These are phyloP conservation scores for Psilocybe tampanensis DNA, from an alignment of 768 basidiomycete species.

Conservation along the genomic window DNA sequence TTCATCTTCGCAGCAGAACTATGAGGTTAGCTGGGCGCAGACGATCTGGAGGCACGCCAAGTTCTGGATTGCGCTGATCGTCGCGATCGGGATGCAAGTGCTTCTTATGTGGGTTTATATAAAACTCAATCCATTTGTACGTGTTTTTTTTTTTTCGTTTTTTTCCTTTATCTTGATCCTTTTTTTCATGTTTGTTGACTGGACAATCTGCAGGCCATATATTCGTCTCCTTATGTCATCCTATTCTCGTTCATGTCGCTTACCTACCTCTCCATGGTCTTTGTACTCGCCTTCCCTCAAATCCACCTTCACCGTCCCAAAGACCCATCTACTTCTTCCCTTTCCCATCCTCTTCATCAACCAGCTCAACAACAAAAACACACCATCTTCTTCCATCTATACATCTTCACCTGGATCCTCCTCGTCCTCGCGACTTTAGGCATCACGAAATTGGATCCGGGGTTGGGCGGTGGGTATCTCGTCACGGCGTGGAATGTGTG, in stretches of 20 bases:
- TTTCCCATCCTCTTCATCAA: constrained; percentile 19
- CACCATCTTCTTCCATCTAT: constrained; percentile 53
- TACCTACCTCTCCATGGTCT: constrained; percentile 48
- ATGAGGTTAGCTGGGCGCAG: constrained; percentile 16
- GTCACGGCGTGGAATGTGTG: constrained; percentile 55
- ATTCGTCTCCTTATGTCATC: constrained; percentile 58
- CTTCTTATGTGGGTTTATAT: constrained; percentile 51
- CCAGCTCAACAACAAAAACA: constrained; percentile 49
- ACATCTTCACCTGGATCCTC: constrained; percentile 59
- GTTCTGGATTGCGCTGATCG: constrained; percentile 62
- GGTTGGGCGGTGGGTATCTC: constrained; percentile 58
- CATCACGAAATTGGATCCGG: constrained; percentile 33
- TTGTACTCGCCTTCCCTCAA: constrained; percentile 41
- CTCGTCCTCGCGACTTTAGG: constrained; percentile 53
- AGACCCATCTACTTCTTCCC: constrained; percentile 31
- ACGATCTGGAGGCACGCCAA: constrained; percentile 52
- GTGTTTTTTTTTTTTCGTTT: constrained; percentile 26
- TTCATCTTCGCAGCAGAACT: neutral
- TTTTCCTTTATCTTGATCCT: neutral
- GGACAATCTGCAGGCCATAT: constrained; percentile 49
- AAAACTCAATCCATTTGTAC: constrained; percentile 63
- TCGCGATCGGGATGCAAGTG: constrained; percentile 47
- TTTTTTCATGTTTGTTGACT: neutral
- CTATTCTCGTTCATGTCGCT: constrained; percentile 50
- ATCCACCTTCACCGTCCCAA: constrained; percentile 27